Conservation (phyloP, 176 grass and related monocot genomes). For the Bolboschoenus planiculmis region DNA sequence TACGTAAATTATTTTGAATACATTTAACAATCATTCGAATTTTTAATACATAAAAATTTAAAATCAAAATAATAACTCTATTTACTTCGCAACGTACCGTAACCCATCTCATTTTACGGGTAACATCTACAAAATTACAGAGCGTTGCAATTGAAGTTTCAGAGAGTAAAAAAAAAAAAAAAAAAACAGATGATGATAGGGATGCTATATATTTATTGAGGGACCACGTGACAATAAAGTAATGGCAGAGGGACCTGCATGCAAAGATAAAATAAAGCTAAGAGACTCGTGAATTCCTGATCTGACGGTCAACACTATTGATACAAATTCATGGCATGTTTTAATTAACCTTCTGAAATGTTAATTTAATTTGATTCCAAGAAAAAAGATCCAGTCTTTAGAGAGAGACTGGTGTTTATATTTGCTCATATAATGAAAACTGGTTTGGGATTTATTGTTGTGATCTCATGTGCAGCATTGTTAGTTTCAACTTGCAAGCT, state of each 20-base stretch:
- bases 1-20: too few species aligned
- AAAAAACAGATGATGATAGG: neutral
- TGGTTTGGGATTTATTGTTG: neutral
- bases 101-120: too few species aligned
- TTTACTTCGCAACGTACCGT: too few species aligned
- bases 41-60: too few species aligned
- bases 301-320: slow-evolving; percentile 10
- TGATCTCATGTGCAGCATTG: neutral
- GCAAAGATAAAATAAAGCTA: neutral
- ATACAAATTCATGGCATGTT: neutral
- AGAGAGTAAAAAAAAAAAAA: too few species aligned
- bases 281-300: slow-evolving; percentile 2
- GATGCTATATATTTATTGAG: neutral
- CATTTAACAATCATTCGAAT: too few species aligned
- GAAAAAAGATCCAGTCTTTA: too few species aligned
- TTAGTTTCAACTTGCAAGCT: neutral
- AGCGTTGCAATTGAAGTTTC: neutral
- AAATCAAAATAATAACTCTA: too few species aligned
- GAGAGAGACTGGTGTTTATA: too few species aligned
- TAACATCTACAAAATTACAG: neutral
- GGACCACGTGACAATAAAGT: slow-evolving; percentile 9
- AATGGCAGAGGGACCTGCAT: slow-evolving; percentile 1
- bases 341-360: too few species aligned
- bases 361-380: too few species aligned
- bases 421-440: too few species aligned